Conservation (phyloP, 768 basidiomycete species). For the Holtermannia corniformis region DNA sequence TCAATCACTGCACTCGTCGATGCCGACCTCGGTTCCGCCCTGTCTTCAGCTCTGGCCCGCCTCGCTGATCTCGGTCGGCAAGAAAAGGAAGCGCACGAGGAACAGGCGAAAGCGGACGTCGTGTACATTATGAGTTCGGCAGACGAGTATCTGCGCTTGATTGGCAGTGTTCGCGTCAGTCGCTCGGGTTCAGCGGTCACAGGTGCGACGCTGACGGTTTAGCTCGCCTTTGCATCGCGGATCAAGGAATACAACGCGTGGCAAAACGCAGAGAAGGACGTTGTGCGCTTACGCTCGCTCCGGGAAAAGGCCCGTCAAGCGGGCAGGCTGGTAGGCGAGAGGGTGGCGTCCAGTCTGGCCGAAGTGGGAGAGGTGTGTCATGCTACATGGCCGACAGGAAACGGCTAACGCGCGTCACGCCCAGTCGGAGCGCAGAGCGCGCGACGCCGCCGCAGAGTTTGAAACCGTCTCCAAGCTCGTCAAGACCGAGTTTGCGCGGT, state of each 20-base stretch:
- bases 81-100: conserved; percentile 61
- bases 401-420: neutral
- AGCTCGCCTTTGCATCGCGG: conserved; percentile 83
- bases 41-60: conserved; percentile 59
- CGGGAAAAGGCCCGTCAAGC: conserved; percentile 77
- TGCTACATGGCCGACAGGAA: neutral
- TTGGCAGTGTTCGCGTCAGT: conserved; percentile 73
- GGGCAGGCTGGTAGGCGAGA: conserved; percentile 50
- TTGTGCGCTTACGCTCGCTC: conserved; percentile 58
- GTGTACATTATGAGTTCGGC: conserved; percentile 69
- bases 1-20: conserved; percentile 59
- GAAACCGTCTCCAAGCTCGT: conserved; percentile 78
- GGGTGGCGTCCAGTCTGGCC: conserved; percentile 61
- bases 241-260: conserved; percentile 70
- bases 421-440: conserved; percentile 72
- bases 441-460: conserved; percentile 78
- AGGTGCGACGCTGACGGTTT: neutral
- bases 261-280: conserved; percentile 69
- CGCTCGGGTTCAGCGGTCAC: neutral
- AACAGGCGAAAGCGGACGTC: conserved; percentile 74
- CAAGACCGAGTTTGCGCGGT: conserved; percentile 78
- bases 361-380: conserved; percentile 66
- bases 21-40: conserved; percentile 62
- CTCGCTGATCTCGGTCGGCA: conserved; percentile 66
- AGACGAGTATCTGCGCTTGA: conserved; percentile 89